These are phyloP conservation scores for Rhizopogon parksii DNA, from an alignment of 1,284 basidiomycete genomes.

Conservation along the genomic window DNA sequence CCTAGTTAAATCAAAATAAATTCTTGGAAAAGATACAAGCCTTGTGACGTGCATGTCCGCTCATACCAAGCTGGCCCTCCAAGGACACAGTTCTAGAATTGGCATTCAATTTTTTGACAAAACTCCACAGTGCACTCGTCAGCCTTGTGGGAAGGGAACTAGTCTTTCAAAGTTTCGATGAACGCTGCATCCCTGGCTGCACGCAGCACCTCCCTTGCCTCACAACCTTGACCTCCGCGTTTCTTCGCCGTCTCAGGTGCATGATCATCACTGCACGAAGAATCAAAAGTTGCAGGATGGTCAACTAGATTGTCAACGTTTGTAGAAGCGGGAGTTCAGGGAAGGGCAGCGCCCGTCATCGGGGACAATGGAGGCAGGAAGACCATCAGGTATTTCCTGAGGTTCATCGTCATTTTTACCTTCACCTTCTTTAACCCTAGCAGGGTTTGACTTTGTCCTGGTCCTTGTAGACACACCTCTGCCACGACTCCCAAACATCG, in stretches of 20 bases:
- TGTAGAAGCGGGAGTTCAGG: conserved; percentile 15
- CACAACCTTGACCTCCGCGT: conserved; percentile 39
- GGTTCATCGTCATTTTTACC: conserved; percentile 23
- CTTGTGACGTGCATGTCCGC: conserved; percentile 68
- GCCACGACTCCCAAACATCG: conserved; percentile 52
- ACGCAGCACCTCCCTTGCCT: conserved; percentile 48
- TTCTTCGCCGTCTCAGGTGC: conserved; percentile 33
- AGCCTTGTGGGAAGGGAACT: conserved; percentile 69
- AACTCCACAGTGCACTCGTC: conserved; percentile 81
- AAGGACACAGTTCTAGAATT: conserved; percentile 89
- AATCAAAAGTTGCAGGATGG: neutral
- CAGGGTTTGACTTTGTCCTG: conserved; percentile 13
- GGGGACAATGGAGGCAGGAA: conserved; percentile 22
- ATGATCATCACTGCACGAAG: conserved; percentile 8
- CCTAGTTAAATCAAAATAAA: conserved; percentile 37
- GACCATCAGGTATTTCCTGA: neutral
- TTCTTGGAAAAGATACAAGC: conserved; percentile 32
- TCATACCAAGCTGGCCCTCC: conserved; percentile 94
- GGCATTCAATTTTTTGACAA: conserved; percentile 81
- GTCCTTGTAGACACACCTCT: conserved; percentile 33
- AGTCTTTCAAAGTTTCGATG: conserved; percentile 62
- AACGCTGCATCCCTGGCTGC: conserved; percentile 56
- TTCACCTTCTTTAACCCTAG: conserved; percentile 23
- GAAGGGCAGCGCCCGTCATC: conserved; percentile 20
- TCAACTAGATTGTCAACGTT: conserved; percentile 8